Evolutionary conservation across 768 basidiomycete genomes (phyloP).

Genomic region (Pisolithus sp.): DNA sequence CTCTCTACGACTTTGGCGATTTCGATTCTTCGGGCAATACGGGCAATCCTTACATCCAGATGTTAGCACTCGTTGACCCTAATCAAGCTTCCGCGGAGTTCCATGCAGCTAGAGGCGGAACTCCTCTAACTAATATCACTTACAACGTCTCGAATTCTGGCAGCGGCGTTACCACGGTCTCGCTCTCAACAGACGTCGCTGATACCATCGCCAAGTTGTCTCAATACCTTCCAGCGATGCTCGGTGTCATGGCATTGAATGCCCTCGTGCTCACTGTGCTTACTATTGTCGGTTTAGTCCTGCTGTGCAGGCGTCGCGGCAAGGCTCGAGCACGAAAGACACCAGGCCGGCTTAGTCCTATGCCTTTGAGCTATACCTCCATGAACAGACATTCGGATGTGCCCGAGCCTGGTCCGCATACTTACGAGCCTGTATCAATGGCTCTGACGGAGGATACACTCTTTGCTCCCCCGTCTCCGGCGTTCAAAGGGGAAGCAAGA

Average conservation of each 20-base stretch:
- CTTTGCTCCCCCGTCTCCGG: slow-evolving; percentile 50
- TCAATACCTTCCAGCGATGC: slow-evolving; percentile 63
- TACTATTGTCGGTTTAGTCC: slow-evolving; percentile 44
- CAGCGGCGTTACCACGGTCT: slow-evolving; percentile 41
- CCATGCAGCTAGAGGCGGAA: slow-evolving; percentile 59
- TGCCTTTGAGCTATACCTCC: slow-evolving; percentile 43
- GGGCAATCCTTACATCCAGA: slow-evolving; percentile 74
- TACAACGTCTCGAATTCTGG: slow-evolving; percentile 44
- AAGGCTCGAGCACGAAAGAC: slow-evolving; percentile 30
- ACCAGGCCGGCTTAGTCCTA: slow-evolving; percentile 46
- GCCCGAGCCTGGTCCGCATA: slow-evolving; percentile 36
- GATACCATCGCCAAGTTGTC: slow-evolving; percentile 57
- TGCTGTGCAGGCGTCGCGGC: slow-evolving; percentile 46
- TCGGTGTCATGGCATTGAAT: slow-evolving; percentile 74
- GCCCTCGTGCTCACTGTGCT: slow-evolving; percentile 61
- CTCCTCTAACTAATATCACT: slow-evolving; percentile 59
- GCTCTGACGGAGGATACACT: slow-evolving; percentile 41
- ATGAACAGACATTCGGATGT: slow-evolving; percentile 30
- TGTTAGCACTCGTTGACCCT: slow-evolving; percentile 65
- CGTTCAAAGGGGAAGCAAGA: slow-evolving; percentile 38
- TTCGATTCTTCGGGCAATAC: slow-evolving; percentile 55
- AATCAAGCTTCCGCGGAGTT: slow-evolving; percentile 67
- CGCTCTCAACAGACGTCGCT: slow-evolving; percentile 53
- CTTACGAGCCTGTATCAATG: slow-evolving; percentile 68
- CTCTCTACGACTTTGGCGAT: slow-evolving; percentile 82